Evolutionary conservation across 441 rosid species (phyloP), one percentile per base, ranked within the genome.

Genomic region (Lepidium campestre): DNA sequence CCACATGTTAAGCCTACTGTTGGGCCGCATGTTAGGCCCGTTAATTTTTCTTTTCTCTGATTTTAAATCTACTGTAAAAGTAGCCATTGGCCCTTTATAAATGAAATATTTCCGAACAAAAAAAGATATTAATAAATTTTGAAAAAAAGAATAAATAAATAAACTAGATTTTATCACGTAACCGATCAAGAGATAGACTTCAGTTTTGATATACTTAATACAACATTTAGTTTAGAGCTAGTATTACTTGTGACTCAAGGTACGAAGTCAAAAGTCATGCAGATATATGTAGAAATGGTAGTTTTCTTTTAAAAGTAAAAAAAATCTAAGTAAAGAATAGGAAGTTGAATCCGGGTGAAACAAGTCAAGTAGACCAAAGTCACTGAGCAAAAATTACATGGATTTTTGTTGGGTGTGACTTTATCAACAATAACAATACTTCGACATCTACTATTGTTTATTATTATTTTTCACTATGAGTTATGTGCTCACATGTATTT

Each of bases 301-400:
- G 14, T 4, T 1, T 42, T 47, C 4, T 6, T 23, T 20, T 20
- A 0, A 48, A 17, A 23, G 10, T 6, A 15, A 23, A 50, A 32
- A 54, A 31, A 2, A 17, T 54, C 14, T 5, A 9, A 37, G 35
- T 27, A 18, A 20, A 25, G 19, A 56, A 32, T 4, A 22, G 0
- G 39, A 46, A 22, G 23, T 22, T 22, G 23, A 22, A 47, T 37
- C 40, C 2, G 17, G 37, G 29, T 44, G 19, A 12, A 50, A 18
- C 54, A 11, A 67, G 53, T 39, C 27, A 37, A 68, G 12, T 49
- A 59, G 49, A 68, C 52, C 50, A 58, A 58, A 29, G 73, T 59
- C 59, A 40, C 59, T 39, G 2, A 19, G 52, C 25, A 48, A 68
- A 68, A 58, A 58, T 36, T 39, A 57, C 66, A 58, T n/a, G 52